Evolutionary conservation across 2,329 filamentous ascomycete genomes (phyloP).

Genomic region (Juglanconis oblonga): DNA sequence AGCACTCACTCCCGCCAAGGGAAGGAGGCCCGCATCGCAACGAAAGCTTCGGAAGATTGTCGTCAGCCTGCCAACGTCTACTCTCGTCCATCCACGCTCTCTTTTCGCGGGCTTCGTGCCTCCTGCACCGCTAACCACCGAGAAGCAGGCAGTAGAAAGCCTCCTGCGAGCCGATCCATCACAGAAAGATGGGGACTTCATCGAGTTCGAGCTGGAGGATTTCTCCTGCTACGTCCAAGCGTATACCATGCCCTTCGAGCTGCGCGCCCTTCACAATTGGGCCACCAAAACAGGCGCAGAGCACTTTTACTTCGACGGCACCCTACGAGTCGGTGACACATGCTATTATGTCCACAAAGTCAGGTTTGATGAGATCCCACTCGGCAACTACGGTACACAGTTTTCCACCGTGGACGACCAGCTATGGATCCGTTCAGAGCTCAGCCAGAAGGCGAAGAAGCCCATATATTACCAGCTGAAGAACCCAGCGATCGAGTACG

Average conservation of each 20-base stretch:
- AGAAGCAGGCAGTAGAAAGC: slow-evolving; percentile 29
- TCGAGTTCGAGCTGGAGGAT: slow-evolving; percentile 52
- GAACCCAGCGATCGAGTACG: slow-evolving; percentile 58
- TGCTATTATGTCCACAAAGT: slow-evolving; percentile 53
- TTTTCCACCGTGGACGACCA: slow-evolving; percentile 45
- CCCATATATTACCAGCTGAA: slow-evolving; percentile 63
- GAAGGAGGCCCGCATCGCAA: not conserved
- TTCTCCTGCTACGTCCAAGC: slow-evolving; percentile 56
- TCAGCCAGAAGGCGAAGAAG: slow-evolving; percentile 32
- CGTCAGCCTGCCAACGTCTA: slow-evolving; percentile 26
- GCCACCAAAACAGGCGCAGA: slow-evolving; percentile 32
- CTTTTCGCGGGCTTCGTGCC: slow-evolving; percentile 25
- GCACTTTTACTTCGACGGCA: slow-evolving; percentile 58
- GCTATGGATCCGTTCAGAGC: slow-evolving; percentile 62
- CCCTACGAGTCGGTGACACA: slow-evolving; percentile 43
- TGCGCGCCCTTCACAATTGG: slow-evolving; percentile 54
- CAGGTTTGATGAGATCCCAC: slow-evolving; percentile 55
- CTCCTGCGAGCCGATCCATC: slow-evolving; percentile 25
- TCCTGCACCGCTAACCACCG: slow-evolving; percentile 23
- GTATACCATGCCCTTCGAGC: slow-evolving; percentile 39
- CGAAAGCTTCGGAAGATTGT: slow-evolving; percentile 14
- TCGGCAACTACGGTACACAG: slow-evolving; percentile 62
- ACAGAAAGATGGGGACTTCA: slow-evolving; percentile 27
- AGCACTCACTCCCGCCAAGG: not conserved
- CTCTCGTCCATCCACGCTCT: slow-evolving; percentile 27